These are phyloP conservation scores for Hypoxylon sp. DNA, from an alignment of 2,329 filamentous ascomycete genomes.

Conservation along the genomic window DNA sequence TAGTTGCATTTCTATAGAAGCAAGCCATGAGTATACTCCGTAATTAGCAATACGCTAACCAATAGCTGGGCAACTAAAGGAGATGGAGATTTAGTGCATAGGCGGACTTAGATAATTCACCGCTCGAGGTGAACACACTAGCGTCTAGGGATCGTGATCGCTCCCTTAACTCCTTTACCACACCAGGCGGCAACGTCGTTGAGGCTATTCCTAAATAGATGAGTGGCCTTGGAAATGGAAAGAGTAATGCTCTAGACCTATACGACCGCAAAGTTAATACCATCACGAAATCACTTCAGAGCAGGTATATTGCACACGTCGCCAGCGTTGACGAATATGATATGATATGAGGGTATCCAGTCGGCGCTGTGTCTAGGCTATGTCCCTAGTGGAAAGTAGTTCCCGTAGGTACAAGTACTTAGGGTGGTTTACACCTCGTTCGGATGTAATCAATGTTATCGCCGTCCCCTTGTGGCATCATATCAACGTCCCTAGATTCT, in stretches of 20 bases:
- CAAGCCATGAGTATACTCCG: not conserved
- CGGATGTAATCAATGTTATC: not conserved
- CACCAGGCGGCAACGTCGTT: not conserved
- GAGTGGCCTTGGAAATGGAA: not conserved
- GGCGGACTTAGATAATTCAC: constrained; percentile 4
- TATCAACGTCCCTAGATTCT: not conserved
- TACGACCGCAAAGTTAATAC: not conserved
- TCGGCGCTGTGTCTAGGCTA: not conserved
- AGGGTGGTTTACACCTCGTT: not conserved
- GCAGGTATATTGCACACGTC: not conserved
- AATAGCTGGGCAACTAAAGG: not conserved
- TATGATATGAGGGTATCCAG: not conserved
- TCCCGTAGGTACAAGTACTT: not conserved
- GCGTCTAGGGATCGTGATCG: constrained; percentile 21
- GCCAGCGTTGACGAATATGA: not conserved
- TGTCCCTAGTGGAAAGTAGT: not conserved
- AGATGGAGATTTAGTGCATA: constrained; percentile 5
- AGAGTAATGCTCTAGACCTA: not conserved
- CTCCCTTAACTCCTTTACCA: constrained; percentile 7
- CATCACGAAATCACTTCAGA: not conserved
- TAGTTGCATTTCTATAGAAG: not conserved
- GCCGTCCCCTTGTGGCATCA: not conserved
- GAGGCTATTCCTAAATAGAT: not conserved
- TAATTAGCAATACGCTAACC: not conserved
- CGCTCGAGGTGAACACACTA: constrained; percentile 20